Conservation (phyloP, 2,329 filamentous ascomycete species). For the Cryphonectria carpinicola region DNA sequence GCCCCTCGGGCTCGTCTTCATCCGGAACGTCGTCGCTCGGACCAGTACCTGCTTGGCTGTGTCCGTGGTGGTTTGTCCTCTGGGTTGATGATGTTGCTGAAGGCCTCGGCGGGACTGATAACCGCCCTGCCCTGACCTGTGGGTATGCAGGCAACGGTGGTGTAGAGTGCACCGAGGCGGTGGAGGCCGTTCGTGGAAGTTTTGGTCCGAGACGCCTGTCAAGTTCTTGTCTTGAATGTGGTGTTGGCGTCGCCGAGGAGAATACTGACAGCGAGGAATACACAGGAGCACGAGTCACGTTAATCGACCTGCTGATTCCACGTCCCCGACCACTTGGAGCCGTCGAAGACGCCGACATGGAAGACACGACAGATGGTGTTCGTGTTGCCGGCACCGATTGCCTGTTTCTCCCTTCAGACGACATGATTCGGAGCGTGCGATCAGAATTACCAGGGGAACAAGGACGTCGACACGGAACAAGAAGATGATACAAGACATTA, state of each 20-base stretch:
- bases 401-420: constrained; percentile 1
- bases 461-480: neutral
- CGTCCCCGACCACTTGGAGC: constrained; percentile 11
- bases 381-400: constrained; percentile 13
- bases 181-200: neutral
- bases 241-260: constrained; percentile 14
- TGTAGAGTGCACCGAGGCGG: constrained; percentile 16
- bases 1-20: constrained; percentile 35
- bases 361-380: constrained; percentile 19
- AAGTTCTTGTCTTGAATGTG: constrained; percentile 7
- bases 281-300: neutral
- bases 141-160: constrained; percentile 21
- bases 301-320: constrained; percentile 14
- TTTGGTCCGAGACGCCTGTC: neutral
- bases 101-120: constrained; percentile 11
- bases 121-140: constrained; percentile 5
- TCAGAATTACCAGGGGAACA: too few species aligned
- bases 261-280: constrained; percentile 24
- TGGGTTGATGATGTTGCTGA: constrained; percentile 8
- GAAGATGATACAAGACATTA: neutral
- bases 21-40: constrained; percentile 13
- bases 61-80: constrained; percentile 8
- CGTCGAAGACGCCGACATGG: constrained; percentile 1
- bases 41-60: neutral
- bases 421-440: constrained; percentile 7